phyloP scores from a whole-genome alignment of 1,139 yeast species.

The Saccharomyces hybrid region DNA sequence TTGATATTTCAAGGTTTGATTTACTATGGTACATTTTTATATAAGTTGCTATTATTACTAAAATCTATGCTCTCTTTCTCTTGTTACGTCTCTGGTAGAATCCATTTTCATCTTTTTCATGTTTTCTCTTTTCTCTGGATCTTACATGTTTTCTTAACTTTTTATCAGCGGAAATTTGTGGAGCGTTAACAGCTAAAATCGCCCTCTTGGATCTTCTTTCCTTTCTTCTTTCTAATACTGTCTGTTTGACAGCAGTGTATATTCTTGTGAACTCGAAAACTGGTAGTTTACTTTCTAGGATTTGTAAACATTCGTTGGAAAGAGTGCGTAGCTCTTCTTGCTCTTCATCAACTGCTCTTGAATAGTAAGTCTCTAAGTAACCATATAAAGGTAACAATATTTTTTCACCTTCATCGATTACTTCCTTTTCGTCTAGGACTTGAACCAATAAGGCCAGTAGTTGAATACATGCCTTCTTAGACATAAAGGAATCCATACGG shows the following conservation, averaged over 20 bases:
- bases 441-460: slow-evolving; percentile 51
- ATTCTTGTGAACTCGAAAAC: slow-evolving; percentile 60
- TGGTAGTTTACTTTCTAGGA: slow-evolving; percentile 66
- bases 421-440: slow-evolving; percentile 37
- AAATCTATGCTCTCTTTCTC: slow-evolving; percentile 28
- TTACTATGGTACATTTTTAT: neutral
- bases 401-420: slow-evolving; percentile 38
- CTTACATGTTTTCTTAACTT: slow-evolving; percentile 70
- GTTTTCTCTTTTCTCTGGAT: slow-evolving; percentile 68
- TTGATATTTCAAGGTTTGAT: neutral
- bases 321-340: slow-evolving; percentile 48
- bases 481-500: slow-evolving; percentile 42
- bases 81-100: slow-evolving; percentile 60
- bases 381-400: slow-evolving; percentile 56
- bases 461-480: slow-evolving; percentile 63
- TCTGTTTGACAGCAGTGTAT: slow-evolving; percentile 56
- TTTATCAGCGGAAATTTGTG: slow-evolving; percentile 71
- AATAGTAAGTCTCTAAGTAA: slow-evolving; percentile 42
- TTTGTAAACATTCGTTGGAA: slow-evolving; percentile 60
- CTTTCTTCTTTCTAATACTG: slow-evolving; percentile 54
- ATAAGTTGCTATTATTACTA: neutral
- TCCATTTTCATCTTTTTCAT: slow-evolving; percentile 69
- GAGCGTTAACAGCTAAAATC: slow-evolving; percentile 67
- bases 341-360: slow-evolving; percentile 32
- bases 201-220: slow-evolving; percentile 75